Evolutionary conservation across 192 early-diverging fungal species (phyloP).

Genomic region (Entomortierella chlamydospora): DNA sequence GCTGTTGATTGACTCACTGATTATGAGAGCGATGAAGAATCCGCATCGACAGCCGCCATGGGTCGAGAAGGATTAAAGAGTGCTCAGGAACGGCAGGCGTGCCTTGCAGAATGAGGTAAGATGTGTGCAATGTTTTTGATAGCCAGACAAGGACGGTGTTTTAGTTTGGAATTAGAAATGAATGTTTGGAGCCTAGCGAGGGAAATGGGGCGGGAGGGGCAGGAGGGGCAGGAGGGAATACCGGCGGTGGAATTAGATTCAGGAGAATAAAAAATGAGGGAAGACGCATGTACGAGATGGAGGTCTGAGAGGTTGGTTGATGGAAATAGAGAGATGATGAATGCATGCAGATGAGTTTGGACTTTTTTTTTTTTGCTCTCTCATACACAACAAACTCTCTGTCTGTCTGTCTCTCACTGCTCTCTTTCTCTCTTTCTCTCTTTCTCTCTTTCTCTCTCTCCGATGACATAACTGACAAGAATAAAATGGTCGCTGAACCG

Average conservation of each 20-base stretch:
- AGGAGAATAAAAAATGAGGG: not conserved
- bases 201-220: not conserved
- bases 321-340: not conserved
- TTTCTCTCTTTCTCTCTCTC: not conserved
- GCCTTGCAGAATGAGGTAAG: not conserved
- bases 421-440: too few relatives aligned
- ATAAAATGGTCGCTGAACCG: not conserved
- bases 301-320: not conserved
- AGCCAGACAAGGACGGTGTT: not conserved
- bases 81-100: not conserved
- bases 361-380: not conserved
- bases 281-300: not conserved
- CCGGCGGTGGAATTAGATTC: not conserved
- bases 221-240: not conserved
- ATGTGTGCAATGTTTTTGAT: too few relatives aligned
- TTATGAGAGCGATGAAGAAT: not conserved
- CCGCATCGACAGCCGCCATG: conserved; percentile 7
- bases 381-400: too few relatives aligned
- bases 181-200: not conserved
- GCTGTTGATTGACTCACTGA: conserved; percentile 11
- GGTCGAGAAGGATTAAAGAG: not conserved
- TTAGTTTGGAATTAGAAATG: not conserved
- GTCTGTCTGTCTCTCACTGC: too few relatives aligned
- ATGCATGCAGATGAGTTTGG: not conserved
- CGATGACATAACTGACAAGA: not conserved